phyloP scores from a whole-genome alignment of 2,329 filamentous ascomycete species.

The Colletotrichum sp. region DNA sequence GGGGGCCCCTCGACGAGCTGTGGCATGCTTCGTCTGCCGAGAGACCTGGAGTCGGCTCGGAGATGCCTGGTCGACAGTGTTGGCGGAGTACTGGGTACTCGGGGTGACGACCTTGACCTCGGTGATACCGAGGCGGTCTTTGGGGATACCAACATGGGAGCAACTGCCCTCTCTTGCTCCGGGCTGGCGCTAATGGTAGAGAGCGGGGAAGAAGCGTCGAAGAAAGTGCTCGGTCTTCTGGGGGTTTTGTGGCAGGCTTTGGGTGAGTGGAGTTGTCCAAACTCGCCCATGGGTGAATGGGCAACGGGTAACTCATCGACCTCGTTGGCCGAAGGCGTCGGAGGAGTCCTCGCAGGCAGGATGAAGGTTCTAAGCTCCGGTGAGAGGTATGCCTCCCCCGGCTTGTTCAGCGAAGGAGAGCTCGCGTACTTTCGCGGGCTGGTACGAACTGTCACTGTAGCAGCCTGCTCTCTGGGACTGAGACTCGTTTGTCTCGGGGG shows the following conservation, averaged over 20 bases:
- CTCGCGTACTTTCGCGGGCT: conserved; percentile 36
- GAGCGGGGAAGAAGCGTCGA: neutral
- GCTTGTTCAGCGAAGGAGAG: conserved; percentile 33
- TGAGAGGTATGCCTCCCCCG: conserved; percentile 21
- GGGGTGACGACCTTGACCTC: neutral
- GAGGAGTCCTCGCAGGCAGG: neutral
- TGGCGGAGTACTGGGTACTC: neutral
- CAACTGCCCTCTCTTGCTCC: neutral
- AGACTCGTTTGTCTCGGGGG: conserved; percentile 24
- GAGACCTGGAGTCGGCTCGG: conserved; percentile 18
- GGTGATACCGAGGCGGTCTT: neutral
- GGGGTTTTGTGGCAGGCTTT: neutral
- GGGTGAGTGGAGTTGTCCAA: conserved; percentile 28
- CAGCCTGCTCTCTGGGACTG: neutral
- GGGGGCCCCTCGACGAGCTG: conserved; percentile 56
- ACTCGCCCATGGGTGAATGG: conserved; percentile 37
- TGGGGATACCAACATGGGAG: neutral
- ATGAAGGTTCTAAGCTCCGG: conserved; percentile 25
- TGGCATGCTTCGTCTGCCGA: conserved; percentile 54
- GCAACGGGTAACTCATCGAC: conserved; percentile 27
- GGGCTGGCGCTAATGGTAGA: neutral
- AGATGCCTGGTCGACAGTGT: neutral
- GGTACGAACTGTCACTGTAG: conserved; percentile 8
- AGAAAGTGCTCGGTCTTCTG: conserved; percentile 26
- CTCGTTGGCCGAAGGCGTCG: conserved; percentile 23